Evolutionary conservation across 371 early-diverging fungal genomes (phyloP).

Genomic region (Polyrhizophydium stewartii): DNA sequence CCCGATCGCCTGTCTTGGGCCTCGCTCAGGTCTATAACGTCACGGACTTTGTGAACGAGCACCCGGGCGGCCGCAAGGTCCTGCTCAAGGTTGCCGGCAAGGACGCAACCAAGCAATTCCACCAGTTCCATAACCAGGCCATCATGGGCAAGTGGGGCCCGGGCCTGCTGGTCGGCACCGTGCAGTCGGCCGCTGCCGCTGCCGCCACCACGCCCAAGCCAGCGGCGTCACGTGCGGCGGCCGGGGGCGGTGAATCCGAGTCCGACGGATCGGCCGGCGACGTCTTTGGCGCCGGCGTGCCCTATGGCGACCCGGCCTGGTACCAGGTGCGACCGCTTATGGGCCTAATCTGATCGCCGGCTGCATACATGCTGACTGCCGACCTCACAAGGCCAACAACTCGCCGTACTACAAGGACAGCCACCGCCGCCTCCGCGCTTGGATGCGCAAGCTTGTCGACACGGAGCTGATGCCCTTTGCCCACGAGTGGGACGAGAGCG

Average conservation of each 20-base stretch:
- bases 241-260: no score
- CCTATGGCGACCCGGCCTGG: no score
- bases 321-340: no score
- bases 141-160: conserved; percentile 41
- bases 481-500: conserved; percentile 34
- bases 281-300: neutral
- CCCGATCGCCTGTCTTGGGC: no score
- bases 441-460: conserved; percentile 25
- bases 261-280: no score
- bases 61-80: conserved; percentile 34
- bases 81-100: conserved; percentile 31
- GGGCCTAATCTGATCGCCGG: no score
- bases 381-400: conserved; percentile 49
- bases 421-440: conserved; percentile 27
- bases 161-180: conserved; percentile 19
- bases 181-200: conserved; percentile 28
- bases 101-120: conserved; percentile 52
- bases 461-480: conserved; percentile 45
- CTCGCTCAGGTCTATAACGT: conserved; percentile 67
- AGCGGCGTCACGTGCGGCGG: no score
- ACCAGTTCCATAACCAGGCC: conserved; percentile 60
- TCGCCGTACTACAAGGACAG: conserved; percentile 37
- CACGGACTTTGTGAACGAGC: conserved; percentile 58
- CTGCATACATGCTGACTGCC: no score
- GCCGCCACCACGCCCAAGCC: conserved; percentile 33